These are phyloP conservation scores for Spergularia bocconei DNA, from an alignment of 148 eudicot species.

Conservation along the genomic window DNA sequence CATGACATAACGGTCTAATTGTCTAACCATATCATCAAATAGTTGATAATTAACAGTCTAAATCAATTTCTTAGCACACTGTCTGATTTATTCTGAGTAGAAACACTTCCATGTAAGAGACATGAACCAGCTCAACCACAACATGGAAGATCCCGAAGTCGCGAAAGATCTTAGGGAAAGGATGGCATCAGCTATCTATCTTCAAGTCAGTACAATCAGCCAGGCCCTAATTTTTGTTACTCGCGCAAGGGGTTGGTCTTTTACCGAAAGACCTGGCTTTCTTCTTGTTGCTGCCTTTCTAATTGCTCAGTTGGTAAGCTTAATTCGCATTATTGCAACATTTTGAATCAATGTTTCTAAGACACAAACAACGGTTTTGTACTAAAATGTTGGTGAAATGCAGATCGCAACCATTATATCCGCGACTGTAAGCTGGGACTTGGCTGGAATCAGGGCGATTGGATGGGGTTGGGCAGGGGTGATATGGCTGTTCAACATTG, in stretches of 20 bases:
- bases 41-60: background rate
- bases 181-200: conserved; percentile 76
- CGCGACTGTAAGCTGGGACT: conserved; percentile 39
- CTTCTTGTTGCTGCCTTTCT: conserved; percentile 70
- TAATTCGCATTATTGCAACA: background rate
- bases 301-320: conserved; percentile 63
- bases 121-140: conserved; percentile 37
- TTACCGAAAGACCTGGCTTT: conserved; percentile 71
- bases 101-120: conserved; percentile 40
- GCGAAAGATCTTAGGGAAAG: conserved; percentile 39
- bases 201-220: conserved; percentile 83
- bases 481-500: conserved; percentile 63
- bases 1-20: background rate
- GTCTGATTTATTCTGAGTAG: conserved; percentile 29
- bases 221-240: conserved; percentile 83
- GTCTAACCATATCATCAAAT: background rate
- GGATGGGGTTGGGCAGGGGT: conserved; percentile 85
- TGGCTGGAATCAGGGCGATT: conserved; percentile 50
- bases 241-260: conserved; percentile 78
- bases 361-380: background rate
- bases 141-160: conserved; percentile 37
- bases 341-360: background rate
- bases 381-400: conserved; percentile 9
- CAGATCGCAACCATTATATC: conserved; percentile 63
- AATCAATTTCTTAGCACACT: background rate